A percentile compares a stretch with the other conserved stretches of the same genome.
phyloP scores from a whole-genome alignment of 306 rosid genomes.

The Medicago arabica region DNA sequence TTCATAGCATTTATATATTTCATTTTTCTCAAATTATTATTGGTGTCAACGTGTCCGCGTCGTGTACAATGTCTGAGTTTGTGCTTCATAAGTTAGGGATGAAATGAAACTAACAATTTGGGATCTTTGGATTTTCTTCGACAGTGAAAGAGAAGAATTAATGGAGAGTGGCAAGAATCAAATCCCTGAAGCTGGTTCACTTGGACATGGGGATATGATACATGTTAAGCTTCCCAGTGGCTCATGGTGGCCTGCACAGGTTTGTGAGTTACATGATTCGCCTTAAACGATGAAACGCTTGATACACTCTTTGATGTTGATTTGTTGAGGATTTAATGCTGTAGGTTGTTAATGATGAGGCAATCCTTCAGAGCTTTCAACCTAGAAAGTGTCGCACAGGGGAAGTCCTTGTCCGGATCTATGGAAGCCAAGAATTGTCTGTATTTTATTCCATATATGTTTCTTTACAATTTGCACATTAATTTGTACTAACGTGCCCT shows the following conservation, averaged over 20 bases:
- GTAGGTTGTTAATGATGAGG: conserved; percentile 66
- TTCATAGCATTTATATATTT: too few relatives aligned
- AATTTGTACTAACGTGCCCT: conserved; percentile 6
- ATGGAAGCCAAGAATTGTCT: conserved; percentile 68
- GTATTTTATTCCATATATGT: conserved; percentile 36
- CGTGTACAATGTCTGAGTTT: too few relatives aligned
- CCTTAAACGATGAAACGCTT: not conserved
- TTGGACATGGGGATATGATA: conserved; percentile 57
- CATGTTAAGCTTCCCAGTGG: conserved; percentile 50
- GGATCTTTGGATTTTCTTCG: too few relatives aligned
- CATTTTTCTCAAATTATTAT: too few relatives aligned
- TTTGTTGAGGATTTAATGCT: conserved; percentile 30
- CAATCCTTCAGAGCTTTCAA: conserved; percentile 38
- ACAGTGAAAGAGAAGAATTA: too few relatives aligned
- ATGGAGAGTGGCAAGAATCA: conserved; percentile 37
- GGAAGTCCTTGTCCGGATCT: conserved; percentile 69
- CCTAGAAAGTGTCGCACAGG: conserved; percentile 43
- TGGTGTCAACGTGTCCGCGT: too few relatives aligned
- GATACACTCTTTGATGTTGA: conserved; percentile 5
- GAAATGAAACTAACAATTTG: too few relatives aligned
- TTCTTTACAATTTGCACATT: conserved; percentile 4
- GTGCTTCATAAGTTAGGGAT: too few relatives aligned
- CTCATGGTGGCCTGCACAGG: conserved; percentile 88
- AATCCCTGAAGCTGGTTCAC: conserved; percentile 29
- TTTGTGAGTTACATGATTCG: conserved; percentile 23